Conservation (phyloP, 345 rosid species). For the Salix viminalis region DNA sequence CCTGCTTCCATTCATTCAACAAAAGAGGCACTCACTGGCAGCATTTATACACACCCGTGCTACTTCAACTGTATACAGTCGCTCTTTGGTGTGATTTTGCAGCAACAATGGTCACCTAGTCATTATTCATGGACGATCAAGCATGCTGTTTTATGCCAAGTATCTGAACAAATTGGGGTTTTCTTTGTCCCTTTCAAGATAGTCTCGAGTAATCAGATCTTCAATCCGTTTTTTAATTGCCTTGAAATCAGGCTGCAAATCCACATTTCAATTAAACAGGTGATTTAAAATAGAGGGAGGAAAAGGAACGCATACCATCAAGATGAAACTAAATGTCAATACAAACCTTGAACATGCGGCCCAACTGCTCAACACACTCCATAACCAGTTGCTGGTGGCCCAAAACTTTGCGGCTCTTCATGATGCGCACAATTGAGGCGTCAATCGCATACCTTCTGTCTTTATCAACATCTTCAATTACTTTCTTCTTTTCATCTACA, state of each 20-base stretch:
- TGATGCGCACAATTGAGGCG: conserved; percentile 44
- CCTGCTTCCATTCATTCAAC: conserved; percentile 20
- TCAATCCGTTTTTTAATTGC: conserved; percentile 40
- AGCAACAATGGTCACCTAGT: conserved; percentile 12
- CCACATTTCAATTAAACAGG: not conserved
- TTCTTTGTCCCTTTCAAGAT: conserved; percentile 37
- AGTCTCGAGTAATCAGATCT: conserved; percentile 34
- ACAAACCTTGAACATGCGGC: conserved; percentile 33
- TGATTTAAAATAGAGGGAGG: not conserved
- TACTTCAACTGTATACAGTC: conserved; percentile 1
- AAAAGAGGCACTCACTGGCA: conserved; percentile 7
- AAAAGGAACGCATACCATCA: not conserved
- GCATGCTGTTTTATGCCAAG: conserved; percentile 25
- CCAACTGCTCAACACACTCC: conserved; percentile 40
- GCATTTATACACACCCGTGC: conserved; percentile 20
- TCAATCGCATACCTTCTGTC: conserved; percentile 39
- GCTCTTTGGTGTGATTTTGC: conserved; percentile 4
- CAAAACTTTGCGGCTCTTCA: conserved; percentile 46
- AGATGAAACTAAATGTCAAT: not conserved
- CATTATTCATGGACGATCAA: conserved; percentile 7
- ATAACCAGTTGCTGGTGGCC: conserved; percentile 36
- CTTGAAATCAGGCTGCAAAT: conserved; percentile 44
- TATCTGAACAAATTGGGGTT: conserved; percentile 30
- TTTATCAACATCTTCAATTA: conserved; percentile 36
- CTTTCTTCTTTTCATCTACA: conserved; percentile 34